phyloP scores from a whole-genome alignment of 129 eudicot genomes.

The Mikania micrantha region DNA sequence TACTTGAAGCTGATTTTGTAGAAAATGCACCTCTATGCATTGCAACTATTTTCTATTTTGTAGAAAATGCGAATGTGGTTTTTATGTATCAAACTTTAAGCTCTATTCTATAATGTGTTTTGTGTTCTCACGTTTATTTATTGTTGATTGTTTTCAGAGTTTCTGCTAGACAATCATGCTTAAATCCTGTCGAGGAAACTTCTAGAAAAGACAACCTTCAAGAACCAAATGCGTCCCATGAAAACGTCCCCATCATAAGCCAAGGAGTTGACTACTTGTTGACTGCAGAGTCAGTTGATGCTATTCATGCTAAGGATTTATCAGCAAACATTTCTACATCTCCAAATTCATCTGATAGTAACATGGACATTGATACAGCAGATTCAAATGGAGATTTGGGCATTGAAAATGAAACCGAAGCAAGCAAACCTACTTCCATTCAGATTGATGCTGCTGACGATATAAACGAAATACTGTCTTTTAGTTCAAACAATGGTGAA shows the following conservation, averaged over 20 bases:
- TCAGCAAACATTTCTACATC: constrained; percentile 11
- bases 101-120: background rate
- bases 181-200: constrained; percentile 44
- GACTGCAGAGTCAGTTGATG: constrained; percentile 22
- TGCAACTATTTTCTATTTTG: background rate
- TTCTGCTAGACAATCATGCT: constrained; percentile 41
- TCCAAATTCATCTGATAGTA: constrained; percentile 23
- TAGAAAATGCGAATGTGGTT: too few species aligned
- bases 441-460: background rate
- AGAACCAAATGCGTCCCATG: constrained; percentile 14
- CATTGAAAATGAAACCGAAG: background rate
- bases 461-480: background rate
- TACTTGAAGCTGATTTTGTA: background rate
- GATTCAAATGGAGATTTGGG: constrained; percentile 25
- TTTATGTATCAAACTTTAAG: constrained; percentile 5
- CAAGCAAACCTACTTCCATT: background rate
- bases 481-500: constrained; percentile 11
- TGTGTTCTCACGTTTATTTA: background rate
- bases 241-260: constrained; percentile 6
- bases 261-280: constrained; percentile 23
- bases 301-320: constrained; percentile 11
- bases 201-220: constrained; percentile 18
- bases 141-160: constrained; percentile 27
- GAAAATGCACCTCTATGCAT: background rate
- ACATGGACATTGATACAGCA: constrained; percentile 21